Evolutionary conservation across 2,329 filamentous ascomycete species (phyloP).

Genomic region (Drechslerella coelobrocha): DNA sequence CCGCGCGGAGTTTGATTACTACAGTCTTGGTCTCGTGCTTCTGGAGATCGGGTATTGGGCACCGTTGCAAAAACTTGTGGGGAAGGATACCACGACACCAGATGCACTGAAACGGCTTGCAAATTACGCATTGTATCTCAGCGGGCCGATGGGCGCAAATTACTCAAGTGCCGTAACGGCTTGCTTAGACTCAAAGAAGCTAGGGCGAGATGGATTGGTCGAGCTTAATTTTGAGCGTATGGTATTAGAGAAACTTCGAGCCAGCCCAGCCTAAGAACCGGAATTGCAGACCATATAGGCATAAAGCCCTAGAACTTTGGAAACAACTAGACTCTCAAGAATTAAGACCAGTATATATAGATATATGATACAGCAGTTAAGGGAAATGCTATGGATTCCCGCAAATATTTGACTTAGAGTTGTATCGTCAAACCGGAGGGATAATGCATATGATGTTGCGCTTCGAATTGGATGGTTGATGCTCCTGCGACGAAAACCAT

Average conservation of each 20-base stretch:
- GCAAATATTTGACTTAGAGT: too few species aligned
- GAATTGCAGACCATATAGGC: too few species aligned
- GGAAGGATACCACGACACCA: not conserved
- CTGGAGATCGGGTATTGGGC: conserved; percentile 16
- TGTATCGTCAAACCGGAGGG: too few species aligned
- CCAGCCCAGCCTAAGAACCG: not conserved
- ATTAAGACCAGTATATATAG: too few species aligned
- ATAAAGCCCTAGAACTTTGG: too few species aligned
- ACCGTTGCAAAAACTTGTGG: not conserved
- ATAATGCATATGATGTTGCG: too few species aligned
- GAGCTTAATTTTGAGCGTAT: not conserved
- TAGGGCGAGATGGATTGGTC: not conserved
- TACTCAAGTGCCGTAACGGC: not conserved
- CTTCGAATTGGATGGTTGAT: too few species aligned
- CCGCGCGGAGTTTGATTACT: conserved; percentile 11
- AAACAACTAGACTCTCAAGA: too few species aligned
- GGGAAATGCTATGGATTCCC: too few species aligned
- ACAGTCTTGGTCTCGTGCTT: conserved; percentile 19
- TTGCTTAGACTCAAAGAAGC: not conserved
- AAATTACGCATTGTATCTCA: not conserved
- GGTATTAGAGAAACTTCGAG: not conserved
- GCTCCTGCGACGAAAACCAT: too few species aligned
- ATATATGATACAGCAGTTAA: too few species aligned
- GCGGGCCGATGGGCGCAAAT: conserved; percentile 2
- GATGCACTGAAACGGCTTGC: not conserved